Conservation (phyloP, 768 basidiomycete species). For the Pulveroboletus sp. region DNA sequence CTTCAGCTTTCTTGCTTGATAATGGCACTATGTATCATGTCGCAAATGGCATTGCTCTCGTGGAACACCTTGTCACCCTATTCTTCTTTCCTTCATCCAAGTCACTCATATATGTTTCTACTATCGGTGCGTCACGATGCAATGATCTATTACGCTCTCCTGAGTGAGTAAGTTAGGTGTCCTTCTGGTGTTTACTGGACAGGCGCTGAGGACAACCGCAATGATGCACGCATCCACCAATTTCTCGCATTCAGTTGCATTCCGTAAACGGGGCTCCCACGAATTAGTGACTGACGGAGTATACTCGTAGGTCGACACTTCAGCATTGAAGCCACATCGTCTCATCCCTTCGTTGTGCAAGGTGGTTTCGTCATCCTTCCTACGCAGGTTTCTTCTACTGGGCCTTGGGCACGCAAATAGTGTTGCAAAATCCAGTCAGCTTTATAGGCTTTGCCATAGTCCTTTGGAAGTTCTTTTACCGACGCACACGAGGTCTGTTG, state of each 20-base stretch:
- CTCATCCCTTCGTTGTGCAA: background rate
- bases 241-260: constrained; percentile 88
- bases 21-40: constrained; percentile 83
- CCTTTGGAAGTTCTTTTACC: constrained; percentile 84
- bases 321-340: background rate
- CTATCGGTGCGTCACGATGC: constrained; percentile 44
- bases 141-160: background rate
- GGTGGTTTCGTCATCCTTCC: constrained; percentile 82
- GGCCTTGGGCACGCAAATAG: constrained; percentile 91
- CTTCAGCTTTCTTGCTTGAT: constrained; percentile 84
- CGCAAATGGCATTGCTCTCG: constrained; percentile 72
- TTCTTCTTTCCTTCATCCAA: constrained; percentile 68
- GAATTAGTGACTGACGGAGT: constrained; percentile 83
- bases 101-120: constrained; percentile 50
- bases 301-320: constrained; percentile 61
- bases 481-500: constrained; percentile 68
- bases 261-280: constrained; percentile 68
- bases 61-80: constrained; percentile 72
- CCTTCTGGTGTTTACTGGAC: constrained; percentile 59
- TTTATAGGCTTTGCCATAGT: constrained; percentile 61
- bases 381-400: constrained; percentile 98
- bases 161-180: constrained; percentile 46
- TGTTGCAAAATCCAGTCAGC: constrained; percentile 80
- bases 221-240: constrained; percentile 95
- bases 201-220: constrained; percentile 78